Conservation (phyloP, 2,329 filamentous ascomycete genomes). For the Coniochaeta prunicola region DNA sequence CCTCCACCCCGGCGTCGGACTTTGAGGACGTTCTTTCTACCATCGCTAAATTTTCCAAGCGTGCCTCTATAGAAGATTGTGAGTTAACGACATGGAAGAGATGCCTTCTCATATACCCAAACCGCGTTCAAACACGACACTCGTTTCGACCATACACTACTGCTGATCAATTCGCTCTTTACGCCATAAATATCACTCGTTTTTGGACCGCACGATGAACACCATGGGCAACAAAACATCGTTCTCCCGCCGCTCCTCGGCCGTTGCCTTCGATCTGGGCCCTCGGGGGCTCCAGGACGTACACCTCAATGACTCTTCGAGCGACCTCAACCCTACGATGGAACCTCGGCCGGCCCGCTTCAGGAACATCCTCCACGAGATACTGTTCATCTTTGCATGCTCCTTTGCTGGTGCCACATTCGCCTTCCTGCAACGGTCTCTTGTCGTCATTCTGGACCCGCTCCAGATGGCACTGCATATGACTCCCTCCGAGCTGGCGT, state of each 20-base stretch:
- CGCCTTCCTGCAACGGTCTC: neutral
- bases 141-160: neutral
- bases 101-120: no score
- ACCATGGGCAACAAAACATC: neutral
- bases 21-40: neutral
- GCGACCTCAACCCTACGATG: neutral
- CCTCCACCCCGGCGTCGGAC: neutral
- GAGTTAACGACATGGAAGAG: no score
- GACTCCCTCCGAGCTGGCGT: neutral
- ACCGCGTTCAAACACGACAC: neutral
- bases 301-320: neutral
- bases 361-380: neutral
- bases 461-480: neutral
- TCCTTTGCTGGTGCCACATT: neutral
- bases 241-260: neutral
- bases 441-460: neutral
- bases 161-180: neutral
- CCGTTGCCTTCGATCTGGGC: neutral
- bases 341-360: neutral
- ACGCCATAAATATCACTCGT: neutral
- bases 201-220: neutral
- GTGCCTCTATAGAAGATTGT: no score
- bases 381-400: neutral
- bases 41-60: neutral
- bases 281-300: neutral